These are phyloP conservation scores for Neonectria coccinea DNA, from an alignment of 2,329 filamentous ascomycete genomes.

Conservation along the genomic window DNA sequence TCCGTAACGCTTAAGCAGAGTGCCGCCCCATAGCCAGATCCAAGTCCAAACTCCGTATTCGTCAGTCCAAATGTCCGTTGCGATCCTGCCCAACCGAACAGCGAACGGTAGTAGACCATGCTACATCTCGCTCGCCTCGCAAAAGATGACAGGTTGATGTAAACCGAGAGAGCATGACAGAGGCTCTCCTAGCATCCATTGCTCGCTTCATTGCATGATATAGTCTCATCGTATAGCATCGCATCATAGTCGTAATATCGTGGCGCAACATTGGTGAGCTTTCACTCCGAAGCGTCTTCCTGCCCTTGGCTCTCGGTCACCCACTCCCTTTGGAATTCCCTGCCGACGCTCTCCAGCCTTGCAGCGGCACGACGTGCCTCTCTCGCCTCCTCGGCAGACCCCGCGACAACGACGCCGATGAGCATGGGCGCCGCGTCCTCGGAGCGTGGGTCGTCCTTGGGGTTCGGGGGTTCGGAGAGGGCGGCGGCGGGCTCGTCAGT, in stretches of 20 bases:
- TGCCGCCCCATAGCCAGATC: constrained; percentile 11
- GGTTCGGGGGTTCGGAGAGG: constrained; percentile 28
- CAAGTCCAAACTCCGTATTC: constrained; percentile 23
- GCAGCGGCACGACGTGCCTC: constrained; percentile 66
- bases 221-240: constrained; percentile 26
- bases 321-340: constrained; percentile 68
- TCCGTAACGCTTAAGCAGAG: constrained; percentile 6
- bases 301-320: constrained; percentile 45
- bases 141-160: constrained; percentile 8
- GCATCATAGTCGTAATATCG: constrained; percentile 42
- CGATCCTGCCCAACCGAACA: background rate
- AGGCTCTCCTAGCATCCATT: constrained; percentile 9
- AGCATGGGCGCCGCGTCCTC: constrained; percentile 63
- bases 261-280: constrained; percentile 23
- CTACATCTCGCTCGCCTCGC: constrained; percentile 4
- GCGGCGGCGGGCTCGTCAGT: constrained; percentile 25
- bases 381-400: constrained; percentile 57
- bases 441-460: constrained; percentile 37
- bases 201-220: constrained; percentile 35
- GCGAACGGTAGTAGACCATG: constrained; percentile 9
- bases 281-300: constrained; percentile 45
- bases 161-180: constrained; percentile 3
- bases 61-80: constrained; percentile 5
- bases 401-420: constrained; percentile 66
- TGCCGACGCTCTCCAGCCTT: constrained; percentile 65